These are phyloP conservation scores for Colletotrichum coccodes DNA, from an alignment of 2,329 filamentous ascomycete genomes.

Conservation along the genomic window DNA sequence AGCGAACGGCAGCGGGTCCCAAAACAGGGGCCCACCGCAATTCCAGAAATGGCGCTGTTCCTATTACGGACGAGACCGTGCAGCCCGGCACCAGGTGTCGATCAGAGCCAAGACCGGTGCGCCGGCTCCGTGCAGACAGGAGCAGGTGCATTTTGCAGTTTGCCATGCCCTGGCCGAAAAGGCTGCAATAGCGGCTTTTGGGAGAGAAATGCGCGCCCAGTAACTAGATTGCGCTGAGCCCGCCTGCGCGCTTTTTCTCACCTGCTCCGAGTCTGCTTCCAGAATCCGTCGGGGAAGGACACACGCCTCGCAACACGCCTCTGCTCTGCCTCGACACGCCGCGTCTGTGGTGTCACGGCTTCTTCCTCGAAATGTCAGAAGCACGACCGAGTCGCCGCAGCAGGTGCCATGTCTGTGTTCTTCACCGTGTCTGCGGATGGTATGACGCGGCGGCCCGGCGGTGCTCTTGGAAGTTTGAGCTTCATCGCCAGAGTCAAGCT, in stretches of 20 bases:
- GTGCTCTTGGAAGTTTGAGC: constrained; percentile 7
- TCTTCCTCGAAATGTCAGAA: neutral
- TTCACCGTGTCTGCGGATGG: neutral
- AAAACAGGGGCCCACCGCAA: constrained; percentile 3
- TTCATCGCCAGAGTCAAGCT: neutral
- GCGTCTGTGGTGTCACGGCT: constrained; percentile 20
- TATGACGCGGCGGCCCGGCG: constrained; percentile 6
- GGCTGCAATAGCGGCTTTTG: no score
- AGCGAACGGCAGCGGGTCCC: neutral
- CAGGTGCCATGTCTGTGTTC: constrained; percentile 15
- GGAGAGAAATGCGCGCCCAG: neutral
- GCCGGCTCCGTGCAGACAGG: no score
- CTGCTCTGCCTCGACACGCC: neutral
- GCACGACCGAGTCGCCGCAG: constrained; percentile 16
- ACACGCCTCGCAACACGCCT: neutral
- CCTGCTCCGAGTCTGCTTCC: neutral
- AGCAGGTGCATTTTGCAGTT: neutral
- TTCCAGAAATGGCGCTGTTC: neutral
- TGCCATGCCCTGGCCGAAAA: neutral
- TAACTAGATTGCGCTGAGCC: neutral
- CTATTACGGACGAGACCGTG: neutral
- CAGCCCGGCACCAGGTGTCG: neutral
- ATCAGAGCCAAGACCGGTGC: no score
- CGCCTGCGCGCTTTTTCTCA: neutral
- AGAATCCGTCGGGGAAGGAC: neutral